Base-by-base conservation (phyloP, 371 early-diverging fungal species). In the Mortierella sp. region DNA sequence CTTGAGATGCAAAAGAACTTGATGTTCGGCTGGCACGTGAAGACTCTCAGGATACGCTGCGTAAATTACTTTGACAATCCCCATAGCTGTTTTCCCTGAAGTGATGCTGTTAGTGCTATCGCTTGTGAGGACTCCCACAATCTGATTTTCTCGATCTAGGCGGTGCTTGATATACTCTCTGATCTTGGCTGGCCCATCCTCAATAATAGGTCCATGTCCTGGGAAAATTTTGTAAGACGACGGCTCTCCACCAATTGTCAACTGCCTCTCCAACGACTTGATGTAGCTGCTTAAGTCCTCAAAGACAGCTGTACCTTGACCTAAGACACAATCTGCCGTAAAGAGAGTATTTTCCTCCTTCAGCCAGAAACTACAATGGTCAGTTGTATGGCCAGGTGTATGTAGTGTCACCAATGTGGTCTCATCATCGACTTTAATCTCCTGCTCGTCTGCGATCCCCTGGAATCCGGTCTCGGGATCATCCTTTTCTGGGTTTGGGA, bases 311-410 rank as follows among this genome's bases (percentile, higher is more conserved):
- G 94, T 90, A 0, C 96, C 96, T 57, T 95, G 92, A 0, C 97
- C 97, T 61, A 97, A 84, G 0, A 97, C 88, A 70, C 91, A 91
- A 76, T 97, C 97, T 0, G 95, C 96, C 1, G 94, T 90, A 50
- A 96, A 94, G 3, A 97, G 48, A 13, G 87, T 88, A 22, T 89
- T 67, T 63, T 95, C 96, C 77, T 95, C 92, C 58, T 90, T 88
- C 22, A 94, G 76, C 67, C 76, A 90, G 70, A 96, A 91, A 4
- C 90, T 84, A 59, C 93, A 87, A 74, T 97, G 97, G 70, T 97
- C 97, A 41, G 85, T 70, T 0, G 92, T 90, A 72, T 97, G 97
- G 0, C 97, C 97, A 0, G 96, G 96, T 0, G 97, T 95, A 72
- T 90, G 86, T 13, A 94, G 72, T 0, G 93, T 91, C 8, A 79